These are phyloP conservation scores for Porcisia deanei DNA, from an alignment of 208 protist genomes.

Conservation along the genomic window DNA sequence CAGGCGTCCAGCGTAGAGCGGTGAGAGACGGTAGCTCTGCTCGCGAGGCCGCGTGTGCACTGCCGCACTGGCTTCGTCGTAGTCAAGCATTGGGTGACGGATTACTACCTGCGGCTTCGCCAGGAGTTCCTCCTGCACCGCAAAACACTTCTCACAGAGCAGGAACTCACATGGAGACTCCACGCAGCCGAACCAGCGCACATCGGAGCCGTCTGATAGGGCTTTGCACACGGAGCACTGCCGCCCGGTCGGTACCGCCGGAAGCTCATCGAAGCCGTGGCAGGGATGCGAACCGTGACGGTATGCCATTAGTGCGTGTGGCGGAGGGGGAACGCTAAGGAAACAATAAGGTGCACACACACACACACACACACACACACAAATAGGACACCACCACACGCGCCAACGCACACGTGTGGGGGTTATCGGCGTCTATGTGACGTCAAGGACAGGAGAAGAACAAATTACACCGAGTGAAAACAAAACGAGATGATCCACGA, in stretches of 20 bases:
- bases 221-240: slow-evolving; percentile 72
- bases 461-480: background rate
- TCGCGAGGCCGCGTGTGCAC: slow-evolving; percentile 67
- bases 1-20: slow-evolving; percentile 62
- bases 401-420: background rate
- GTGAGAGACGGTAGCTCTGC: slow-evolving; percentile 57
- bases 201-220: slow-evolving; percentile 39
- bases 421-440: slow-evolving; percentile 1
- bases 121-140: slow-evolving; percentile 72
- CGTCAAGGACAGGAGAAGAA: background rate
- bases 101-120: slow-evolving; percentile 64
- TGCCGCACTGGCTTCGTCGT: slow-evolving; percentile 43
- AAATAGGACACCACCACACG: background rate
- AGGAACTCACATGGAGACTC: slow-evolving; percentile 47
- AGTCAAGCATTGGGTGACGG: slow-evolving; percentile 53
- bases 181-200: slow-evolving; percentile 61
- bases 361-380: background rate
- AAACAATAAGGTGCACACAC: background rate
- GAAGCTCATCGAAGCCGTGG: slow-evolving; percentile 48
- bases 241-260: background rate
- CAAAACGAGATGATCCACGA: slow-evolving; percentile 4
- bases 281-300: slow-evolving; percentile 73
- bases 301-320: slow-evolving; percentile 10
- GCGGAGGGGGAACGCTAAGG: background rate
- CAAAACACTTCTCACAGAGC: slow-evolving; percentile 81